Percentiles rank a stretch among this genome's conserved stretches.
These are phyloP conservation scores for Pilobolus umbonatus DNA, from an alignment of 192 early-diverging fungal species.

Conservation along the genomic window DNA sequence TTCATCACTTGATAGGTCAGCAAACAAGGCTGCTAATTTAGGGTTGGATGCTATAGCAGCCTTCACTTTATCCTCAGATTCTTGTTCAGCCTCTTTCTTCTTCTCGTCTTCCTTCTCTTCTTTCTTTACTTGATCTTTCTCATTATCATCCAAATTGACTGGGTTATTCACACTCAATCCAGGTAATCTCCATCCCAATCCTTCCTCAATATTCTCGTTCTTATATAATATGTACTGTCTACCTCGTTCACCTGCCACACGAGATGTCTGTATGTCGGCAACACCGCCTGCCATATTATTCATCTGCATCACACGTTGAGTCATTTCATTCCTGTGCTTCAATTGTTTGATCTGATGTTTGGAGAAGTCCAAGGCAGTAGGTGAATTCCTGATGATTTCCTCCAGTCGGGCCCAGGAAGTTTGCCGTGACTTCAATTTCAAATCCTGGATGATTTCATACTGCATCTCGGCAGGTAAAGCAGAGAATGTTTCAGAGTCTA, in stretches of 20 bases:
- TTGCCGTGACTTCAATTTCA: slow-evolving; percentile 76
- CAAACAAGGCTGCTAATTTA: not conserved
- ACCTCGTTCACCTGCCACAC: slow-evolving; percentile 79
- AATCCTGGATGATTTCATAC: slow-evolving; percentile 89
- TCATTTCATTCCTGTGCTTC: slow-evolving; percentile 79
- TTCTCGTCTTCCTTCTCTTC: slow-evolving; percentile 31
- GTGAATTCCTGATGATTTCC: slow-evolving; percentile 37
- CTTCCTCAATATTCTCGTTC: slow-evolving; percentile 60
- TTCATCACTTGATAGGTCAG: slow-evolving; percentile 6
- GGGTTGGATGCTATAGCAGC: slow-evolving; percentile 12
- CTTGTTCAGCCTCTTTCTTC: slow-evolving; percentile 17
- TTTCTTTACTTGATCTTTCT: slow-evolving; percentile 23
- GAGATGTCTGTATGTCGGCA: slow-evolving; percentile 33
- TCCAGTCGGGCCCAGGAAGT: slow-evolving; percentile 61
- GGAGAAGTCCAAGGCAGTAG: slow-evolving; percentile 83
- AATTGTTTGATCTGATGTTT: slow-evolving; percentile 83
- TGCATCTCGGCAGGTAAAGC: slow-evolving; percentile 77
- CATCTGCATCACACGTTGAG: slow-evolving; percentile 58
- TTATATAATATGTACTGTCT: slow-evolving; percentile 83
- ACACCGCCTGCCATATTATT: slow-evolving; percentile 37
- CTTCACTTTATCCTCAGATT: slow-evolving; percentile 9
- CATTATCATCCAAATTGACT: slow-evolving; percentile 1
- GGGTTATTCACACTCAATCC: slow-evolving; percentile 16
- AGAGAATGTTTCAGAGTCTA: slow-evolving; percentile 76
- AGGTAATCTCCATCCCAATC: slow-evolving; percentile 62